Conservation (phyloP, 345 rosid genomes). For the Syzygium aromaticum region DNA sequence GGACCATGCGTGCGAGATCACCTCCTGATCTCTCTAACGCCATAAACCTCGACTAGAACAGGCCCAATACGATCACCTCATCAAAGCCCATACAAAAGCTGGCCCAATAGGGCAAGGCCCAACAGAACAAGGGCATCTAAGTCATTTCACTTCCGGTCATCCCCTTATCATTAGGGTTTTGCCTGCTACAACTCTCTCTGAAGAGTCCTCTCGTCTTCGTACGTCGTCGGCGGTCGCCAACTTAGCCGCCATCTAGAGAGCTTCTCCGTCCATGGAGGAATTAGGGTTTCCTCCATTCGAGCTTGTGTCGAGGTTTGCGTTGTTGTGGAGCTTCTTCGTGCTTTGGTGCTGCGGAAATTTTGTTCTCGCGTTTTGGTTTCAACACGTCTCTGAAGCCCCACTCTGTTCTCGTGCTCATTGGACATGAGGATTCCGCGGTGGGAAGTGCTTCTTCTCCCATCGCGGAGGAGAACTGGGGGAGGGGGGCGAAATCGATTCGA, state of each 20-base stretch:
- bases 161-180: not conserved
- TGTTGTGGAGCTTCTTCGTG: not conserved
- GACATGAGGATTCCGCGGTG: not conserved
- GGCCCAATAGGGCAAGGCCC: not conserved
- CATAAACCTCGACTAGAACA: not conserved
- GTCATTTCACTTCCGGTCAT: not conserved
- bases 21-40: not conserved
- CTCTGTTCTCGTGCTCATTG: not conserved
- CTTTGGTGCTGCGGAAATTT: not conserved
- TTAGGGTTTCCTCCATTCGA: not conserved
- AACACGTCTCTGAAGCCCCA: not conserved
- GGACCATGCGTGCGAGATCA: not conserved
- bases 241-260: not conserved
- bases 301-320: not conserved
- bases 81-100: not conserved
- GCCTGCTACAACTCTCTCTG: not conserved
- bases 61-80: not conserved
- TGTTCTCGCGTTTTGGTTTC: not conserved
- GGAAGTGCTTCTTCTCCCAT: not conserved
- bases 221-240: not conserved
- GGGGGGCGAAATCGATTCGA: constrained; percentile 31
- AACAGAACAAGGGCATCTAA: not conserved
- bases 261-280: not conserved
- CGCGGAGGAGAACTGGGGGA: constrained; percentile 6
- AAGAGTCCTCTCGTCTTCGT: not conserved